Evolutionary conservation across 2,329 filamentous ascomycete species (phyloP).

Genomic region (Aspergillus flavus): DNA sequence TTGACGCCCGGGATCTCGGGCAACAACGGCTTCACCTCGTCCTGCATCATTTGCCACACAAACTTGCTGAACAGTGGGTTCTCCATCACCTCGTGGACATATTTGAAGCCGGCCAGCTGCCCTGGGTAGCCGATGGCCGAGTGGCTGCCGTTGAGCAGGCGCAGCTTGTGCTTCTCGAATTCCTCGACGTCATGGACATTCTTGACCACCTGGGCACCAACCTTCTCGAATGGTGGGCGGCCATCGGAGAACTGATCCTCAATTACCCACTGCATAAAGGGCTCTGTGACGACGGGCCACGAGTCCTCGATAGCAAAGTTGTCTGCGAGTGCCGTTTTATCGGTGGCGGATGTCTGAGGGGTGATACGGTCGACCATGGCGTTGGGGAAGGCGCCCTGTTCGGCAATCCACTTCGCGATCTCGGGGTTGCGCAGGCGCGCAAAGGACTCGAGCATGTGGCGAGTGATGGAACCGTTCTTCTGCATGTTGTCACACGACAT

Average conservation of each 20-base stretch:
- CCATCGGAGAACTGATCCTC: slow-evolving; percentile 57
- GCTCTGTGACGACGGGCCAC: slow-evolving; percentile 60
- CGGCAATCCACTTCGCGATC: slow-evolving; percentile 53
- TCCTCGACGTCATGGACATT: slow-evolving; percentile 57
- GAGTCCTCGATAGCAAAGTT: slow-evolving; percentile 53
- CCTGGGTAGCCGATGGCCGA: slow-evolving; percentile 56
- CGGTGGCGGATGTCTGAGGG: slow-evolving; percentile 50
- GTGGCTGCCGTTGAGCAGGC: slow-evolving; percentile 57
- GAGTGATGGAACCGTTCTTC: slow-evolving; percentile 58
- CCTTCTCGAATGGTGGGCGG: slow-evolving; percentile 56
- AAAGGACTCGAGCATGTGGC: slow-evolving; percentile 56
- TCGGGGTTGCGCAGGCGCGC: slow-evolving; percentile 51
- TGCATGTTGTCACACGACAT: slow-evolving; percentile 62
- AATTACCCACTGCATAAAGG: slow-evolving; percentile 60
- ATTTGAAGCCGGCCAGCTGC: slow-evolving; percentile 56
- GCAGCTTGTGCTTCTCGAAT: slow-evolving; percentile 61
- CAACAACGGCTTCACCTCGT: slow-evolving; percentile 57
- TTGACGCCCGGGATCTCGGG: slow-evolving; percentile 55
- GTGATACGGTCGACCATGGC: slow-evolving; percentile 61
- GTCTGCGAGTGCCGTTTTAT: slow-evolving; percentile 50
- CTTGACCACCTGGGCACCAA: slow-evolving; percentile 56
- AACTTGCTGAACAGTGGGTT: slow-evolving; percentile 52
- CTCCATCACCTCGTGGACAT: slow-evolving; percentile 58
- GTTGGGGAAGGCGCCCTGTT: slow-evolving; percentile 56
- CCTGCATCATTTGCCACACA: slow-evolving; percentile 59